These are phyloP conservation scores for Leccinum sublutescens DNA, from an alignment of 768 basidiomycete species.

Conservation along the genomic window DNA sequence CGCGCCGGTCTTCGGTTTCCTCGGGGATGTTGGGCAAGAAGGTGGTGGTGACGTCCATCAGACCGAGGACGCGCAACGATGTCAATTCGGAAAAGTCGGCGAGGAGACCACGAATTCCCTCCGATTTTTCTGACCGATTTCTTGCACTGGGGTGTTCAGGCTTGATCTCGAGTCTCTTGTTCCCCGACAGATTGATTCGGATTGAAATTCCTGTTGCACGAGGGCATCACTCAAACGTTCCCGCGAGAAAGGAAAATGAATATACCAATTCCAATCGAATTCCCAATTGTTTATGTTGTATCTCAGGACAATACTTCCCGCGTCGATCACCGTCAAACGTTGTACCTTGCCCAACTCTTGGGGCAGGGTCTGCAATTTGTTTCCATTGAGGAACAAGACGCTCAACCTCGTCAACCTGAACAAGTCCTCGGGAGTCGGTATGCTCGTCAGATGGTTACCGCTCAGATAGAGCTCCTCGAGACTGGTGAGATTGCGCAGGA, in stretches of 20 bases:
- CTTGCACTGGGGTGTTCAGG: constrained; percentile 48
- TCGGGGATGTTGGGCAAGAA: constrained; percentile 68
- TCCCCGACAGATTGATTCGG: constrained; percentile 91
- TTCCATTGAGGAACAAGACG: constrained; percentile 88
- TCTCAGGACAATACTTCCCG: constrained; percentile 89
- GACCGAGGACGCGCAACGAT: constrained; percentile 85
- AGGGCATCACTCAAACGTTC: neutral
- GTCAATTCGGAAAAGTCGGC: constrained; percentile 43
- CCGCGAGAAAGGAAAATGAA: neutral
- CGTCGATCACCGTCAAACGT: constrained; percentile 80
- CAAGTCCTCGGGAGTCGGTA: constrained; percentile 88
- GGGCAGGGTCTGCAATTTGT: constrained; percentile 88
- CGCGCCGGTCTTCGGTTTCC: constrained; percentile 84
- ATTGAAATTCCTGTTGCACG: constrained; percentile 84
- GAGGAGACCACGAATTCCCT: constrained; percentile 20
- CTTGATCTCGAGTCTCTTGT: constrained; percentile 95
- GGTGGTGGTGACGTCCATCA: constrained; percentile 90
- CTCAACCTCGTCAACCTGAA: constrained; percentile 64
- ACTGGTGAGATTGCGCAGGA: constrained; percentile 65
- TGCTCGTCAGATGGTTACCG: constrained; percentile 86
- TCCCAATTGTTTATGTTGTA: constrained; percentile 99
- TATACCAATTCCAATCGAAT: constrained; percentile 99
- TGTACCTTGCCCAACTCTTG: constrained; percentile 84
- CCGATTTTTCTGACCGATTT: constrained; percentile 23
- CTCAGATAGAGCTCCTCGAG: constrained; percentile 90